Base-by-base conservation (phyloP, 129 eudicot genomes). In the Artemisia tridentata region DNA sequence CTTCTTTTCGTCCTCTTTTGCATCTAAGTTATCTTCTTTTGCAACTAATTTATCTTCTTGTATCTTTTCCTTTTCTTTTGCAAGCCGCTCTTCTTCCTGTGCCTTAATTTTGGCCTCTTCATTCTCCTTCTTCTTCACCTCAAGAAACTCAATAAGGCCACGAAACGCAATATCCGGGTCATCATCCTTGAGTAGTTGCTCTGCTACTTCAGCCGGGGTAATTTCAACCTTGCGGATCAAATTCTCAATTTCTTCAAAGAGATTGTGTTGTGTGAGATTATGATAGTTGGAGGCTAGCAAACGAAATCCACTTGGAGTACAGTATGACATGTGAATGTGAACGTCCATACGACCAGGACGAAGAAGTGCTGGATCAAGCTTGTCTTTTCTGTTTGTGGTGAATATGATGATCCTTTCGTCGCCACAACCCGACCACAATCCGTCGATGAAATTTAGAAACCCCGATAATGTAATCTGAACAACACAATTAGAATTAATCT, bases 321-420 rank as follows among this genome's bases (percentile, higher is more conserved):
- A 66, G 7, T 54, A 75, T 9, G 79, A 66, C 68, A 64, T 64
- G 67, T 75, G 56, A 50, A 75, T 75, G 57, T 75, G 79, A 59
- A 65, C 20, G 60, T 75, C 79, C 79, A 66, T 66, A 17, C 79
- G 45, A 17, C 79, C 73, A 2, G 79, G 79, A 2, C 73, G 69
- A 34, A 75, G 48, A 18, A 75, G 62, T 11, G 79, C 73, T 0
- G 79, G 27, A 45, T 75, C 79, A 4, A 75, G 79, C n/a, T 47
- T 75, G 21, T 75, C 79, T 63, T 74, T 65, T 25, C 60, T 23
- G 16, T 69, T 69, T 15, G 74, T 69, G 25, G 74, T 69, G 38
- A 69, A 69, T 12, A 54, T 57, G 11, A 69, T 54, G 11, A 69
- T 54, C 20, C 74, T 29, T 69, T 69, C 74, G 8, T 69, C 53